Evolutionary conservation across 352 stramenopile species (phyloP).

Genomic region (Globisporangium megalacanthum): DNA sequence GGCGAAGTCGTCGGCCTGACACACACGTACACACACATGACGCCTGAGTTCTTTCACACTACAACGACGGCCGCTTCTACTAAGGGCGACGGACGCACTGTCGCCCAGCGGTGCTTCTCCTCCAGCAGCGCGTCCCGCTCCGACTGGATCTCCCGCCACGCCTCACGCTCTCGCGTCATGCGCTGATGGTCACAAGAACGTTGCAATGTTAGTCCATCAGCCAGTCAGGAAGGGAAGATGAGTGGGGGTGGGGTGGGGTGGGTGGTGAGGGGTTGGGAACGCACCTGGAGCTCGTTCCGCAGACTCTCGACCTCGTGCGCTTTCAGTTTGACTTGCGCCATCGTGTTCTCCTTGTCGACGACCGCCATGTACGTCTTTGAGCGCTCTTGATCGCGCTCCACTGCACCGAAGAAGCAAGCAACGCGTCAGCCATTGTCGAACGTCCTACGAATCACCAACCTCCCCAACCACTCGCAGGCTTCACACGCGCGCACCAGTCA

Average conservation of each 20-base stretch:
- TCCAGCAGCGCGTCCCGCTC: conserved; percentile 72
- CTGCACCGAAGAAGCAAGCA: conserved; percentile 13
- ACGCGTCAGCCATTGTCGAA: background rate
- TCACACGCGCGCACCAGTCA: conserved; percentile 31
- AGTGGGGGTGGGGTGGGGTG: too few relatives aligned
- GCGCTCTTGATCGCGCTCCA: conserved; percentile 71
- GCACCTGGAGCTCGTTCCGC: conserved; percentile 43
- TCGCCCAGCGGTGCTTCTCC: conserved; percentile 83
- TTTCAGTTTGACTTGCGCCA: conserved; percentile 37
- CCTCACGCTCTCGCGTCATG: conserved; percentile 67
- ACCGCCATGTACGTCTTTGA: conserved; percentile 54
- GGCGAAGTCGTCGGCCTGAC: conserved; percentile 62
- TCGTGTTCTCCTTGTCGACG: conserved; percentile 64
- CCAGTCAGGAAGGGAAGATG: too few relatives aligned
- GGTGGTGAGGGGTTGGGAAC: too few relatives aligned
- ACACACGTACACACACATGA: conserved; percentile 1
- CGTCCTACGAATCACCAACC: too few relatives aligned
- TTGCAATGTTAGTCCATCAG: background rate
- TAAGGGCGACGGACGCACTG: conserved; percentile 26
- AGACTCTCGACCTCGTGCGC: conserved; percentile 42
- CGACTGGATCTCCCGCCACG: conserved; percentile 72
- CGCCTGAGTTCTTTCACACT: background rate
- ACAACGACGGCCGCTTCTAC: too few relatives aligned
- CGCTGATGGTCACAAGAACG: conserved; percentile 19
- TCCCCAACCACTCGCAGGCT: background rate